Evolutionary conservation across 192 early-diverging fungal species (phyloP).

Genomic region (Umbelopsis sp.): DNA sequence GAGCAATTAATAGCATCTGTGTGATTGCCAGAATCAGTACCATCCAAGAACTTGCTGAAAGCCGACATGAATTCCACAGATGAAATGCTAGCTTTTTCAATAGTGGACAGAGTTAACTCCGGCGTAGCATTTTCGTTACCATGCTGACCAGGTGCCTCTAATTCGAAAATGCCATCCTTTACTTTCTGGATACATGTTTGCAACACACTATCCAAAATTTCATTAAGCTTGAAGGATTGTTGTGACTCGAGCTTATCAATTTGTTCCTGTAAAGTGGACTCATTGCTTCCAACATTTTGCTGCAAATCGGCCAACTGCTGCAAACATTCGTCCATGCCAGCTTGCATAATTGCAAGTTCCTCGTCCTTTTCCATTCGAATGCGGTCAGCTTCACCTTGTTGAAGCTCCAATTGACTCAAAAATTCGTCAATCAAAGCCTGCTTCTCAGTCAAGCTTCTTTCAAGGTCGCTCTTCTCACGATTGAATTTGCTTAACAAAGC

Average conservation of each 20-base stretch:
- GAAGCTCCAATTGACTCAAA: constrained; percentile 36
- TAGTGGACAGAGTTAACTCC: constrained; percentile 88
- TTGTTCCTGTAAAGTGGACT: constrained; percentile 61
- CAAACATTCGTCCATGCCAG: constrained; percentile 82
- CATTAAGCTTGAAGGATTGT: constrained; percentile 68
- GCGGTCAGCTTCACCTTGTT: constrained; percentile 41
- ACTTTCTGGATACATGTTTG: constrained; percentile 86
- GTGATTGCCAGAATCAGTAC: constrained; percentile 69
- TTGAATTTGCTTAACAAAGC: constrained; percentile 83
- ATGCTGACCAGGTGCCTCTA: constrained; percentile 78
- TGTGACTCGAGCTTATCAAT: constrained; percentile 66
- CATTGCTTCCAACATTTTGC: constrained; percentile 33
- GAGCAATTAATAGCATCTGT: constrained; percentile 83
- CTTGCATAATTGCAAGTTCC: constrained; percentile 76
- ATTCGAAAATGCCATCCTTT: constrained; percentile 86
- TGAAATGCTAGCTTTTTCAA: constrained; percentile 80
- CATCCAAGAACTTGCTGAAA: constrained; percentile 48
- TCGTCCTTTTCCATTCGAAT: constrained; percentile 69
- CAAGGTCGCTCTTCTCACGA: constrained; percentile 81
- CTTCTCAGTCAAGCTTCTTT: constrained; percentile 54
- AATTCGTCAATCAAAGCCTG: constrained; percentile 48
- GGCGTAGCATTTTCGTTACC: constrained; percentile 89
- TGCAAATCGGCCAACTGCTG: constrained; percentile 73
- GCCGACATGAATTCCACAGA: constrained; percentile 60
- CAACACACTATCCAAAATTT: constrained; percentile 83